phyloP scores from a whole-genome alignment of 495 filamentous ascomycete species.

The Penicillium ucsense region DNA sequence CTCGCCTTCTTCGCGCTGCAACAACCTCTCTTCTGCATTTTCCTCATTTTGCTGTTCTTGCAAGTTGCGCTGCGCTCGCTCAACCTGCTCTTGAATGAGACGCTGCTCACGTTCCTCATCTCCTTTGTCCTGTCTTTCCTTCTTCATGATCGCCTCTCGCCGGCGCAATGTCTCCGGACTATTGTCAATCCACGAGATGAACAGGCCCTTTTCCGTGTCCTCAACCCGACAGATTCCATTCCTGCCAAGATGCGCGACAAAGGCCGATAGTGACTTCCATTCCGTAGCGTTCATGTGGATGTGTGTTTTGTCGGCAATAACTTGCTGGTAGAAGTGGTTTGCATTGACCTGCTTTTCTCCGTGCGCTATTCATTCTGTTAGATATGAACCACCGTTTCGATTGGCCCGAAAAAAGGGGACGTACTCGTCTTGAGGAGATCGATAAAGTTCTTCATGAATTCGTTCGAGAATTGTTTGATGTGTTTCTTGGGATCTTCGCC shows the following conservation, averaged over 20 bases:
- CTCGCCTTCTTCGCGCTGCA: conserved; percentile 67
- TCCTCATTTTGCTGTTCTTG: conserved; percentile 29
- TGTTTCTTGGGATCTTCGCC: conserved; percentile 73
- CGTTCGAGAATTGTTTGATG: conserved; percentile 63
- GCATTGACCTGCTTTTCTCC: conserved; percentile 76
- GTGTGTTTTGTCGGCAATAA: conserved; percentile 44
- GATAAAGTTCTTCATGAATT: conserved; percentile 78
- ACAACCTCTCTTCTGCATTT: conserved; percentile 28
- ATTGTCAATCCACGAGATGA: conserved; percentile 86
- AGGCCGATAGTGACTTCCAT: conserved; percentile 79
- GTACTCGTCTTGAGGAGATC: conserved; percentile 53
- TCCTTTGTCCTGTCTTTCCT: conserved; percentile 76
- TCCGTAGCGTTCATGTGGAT: conserved; percentile 88
- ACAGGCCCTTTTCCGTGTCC: conserved; percentile 77
- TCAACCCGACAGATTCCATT: conserved; percentile 81
- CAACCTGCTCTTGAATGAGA: conserved; percentile 70
- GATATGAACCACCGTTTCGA: background rate
- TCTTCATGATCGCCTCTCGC: conserved; percentile 69
- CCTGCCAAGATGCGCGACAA: conserved; percentile 71
- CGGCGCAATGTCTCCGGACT: conserved; percentile 71
- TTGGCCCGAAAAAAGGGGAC: background rate
- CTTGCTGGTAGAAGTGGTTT: conserved; percentile 91
- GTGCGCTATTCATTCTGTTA: conserved; percentile 35
- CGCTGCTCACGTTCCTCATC: conserved; percentile 83
- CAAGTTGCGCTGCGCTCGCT: conserved; percentile 46